Evolutionary conservation across 2,329 filamentous ascomycete genomes (phyloP), one percentile per base, ranked within the genome.

Genomic region (Ophiocordyceps camponoti-floridani): DNA sequence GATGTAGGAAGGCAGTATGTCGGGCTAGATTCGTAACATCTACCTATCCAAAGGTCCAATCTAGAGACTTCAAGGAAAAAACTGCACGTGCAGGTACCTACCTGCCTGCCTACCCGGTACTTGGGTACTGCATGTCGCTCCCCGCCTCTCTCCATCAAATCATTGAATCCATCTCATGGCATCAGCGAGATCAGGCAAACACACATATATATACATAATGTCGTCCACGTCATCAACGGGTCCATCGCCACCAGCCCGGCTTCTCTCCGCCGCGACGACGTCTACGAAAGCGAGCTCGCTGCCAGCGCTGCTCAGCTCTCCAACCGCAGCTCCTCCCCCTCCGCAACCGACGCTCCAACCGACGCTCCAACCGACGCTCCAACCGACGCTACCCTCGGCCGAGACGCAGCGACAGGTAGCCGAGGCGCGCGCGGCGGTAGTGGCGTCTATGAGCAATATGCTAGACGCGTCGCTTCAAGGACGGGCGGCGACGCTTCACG

Each of bases 401-500:
- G 58, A 64, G 44, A 62, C 67, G 43, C 62, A 67, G 54, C 63
- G 62, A 7, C 66, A 70, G 54, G 65, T 77, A 18, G 59, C 67
- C 43, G 70, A 77, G 55, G 75, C 77, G 37, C 74, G 76, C 49
- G 59, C 65, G 28, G 75, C 73, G 9, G 66, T 81, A 44, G 65
- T 78, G 31, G 77, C 76, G 19, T 73, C 72, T 42, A 70, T 87
- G 44, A 79, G 79, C 54, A 79, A 82, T 58, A 73, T 79, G 52
- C 69, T 87, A 51, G 80, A 86, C 64, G 64, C 69, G 41, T 73
- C 82, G 54, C 72, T 88, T 43, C 73, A 76, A 51, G 71, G 72
- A 46, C 80, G 83, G 48, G 84, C 83, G 14, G 60, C 68, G 14
- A 73, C 79, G 50, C 68, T 91, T 44, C 83, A 89, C 65, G 61